phyloP scores from a whole-genome alignment of 225 moss, liverwort and hornwort genomes.

The Polytrichum formosum region DNA sequence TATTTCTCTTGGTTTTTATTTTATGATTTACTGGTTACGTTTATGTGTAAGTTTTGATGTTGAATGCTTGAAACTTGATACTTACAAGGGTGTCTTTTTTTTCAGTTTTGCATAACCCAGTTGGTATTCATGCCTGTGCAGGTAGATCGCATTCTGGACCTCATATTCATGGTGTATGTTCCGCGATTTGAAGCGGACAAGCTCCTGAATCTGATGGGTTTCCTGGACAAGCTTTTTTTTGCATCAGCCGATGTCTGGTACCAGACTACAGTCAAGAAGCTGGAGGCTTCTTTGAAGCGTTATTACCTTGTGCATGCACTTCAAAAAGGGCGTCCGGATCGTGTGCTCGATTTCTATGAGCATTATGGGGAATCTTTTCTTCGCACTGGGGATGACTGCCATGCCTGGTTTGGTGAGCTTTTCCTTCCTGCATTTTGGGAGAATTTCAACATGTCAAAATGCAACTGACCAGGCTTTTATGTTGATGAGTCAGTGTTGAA shows the following conservation, averaged over 20 bases:
- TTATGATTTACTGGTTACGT: too few relatives aligned
- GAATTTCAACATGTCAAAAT: neutral
- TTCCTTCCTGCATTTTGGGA: neutral
- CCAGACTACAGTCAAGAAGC: constrained; percentile 65
- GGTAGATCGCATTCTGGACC: constrained; percentile 87
- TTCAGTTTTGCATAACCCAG: too few relatives aligned
- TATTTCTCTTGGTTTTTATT: too few relatives aligned
- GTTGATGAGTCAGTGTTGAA: too few relatives aligned
- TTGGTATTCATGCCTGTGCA: constrained; percentile 15
- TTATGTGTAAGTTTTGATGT: too few relatives aligned
- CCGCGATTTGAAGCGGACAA: constrained; percentile 82
- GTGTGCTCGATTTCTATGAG: constrained; percentile 79
- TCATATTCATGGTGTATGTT: constrained; percentile 72
- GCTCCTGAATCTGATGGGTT: constrained; percentile 65
- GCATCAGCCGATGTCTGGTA: constrained; percentile 68
- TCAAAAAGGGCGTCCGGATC: constrained; percentile 67
- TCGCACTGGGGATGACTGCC: constrained; percentile 77
- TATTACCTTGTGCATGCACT: constrained; percentile 86
- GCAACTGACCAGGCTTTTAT: neutral
- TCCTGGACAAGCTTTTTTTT: constrained; percentile 67
- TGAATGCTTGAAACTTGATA: too few relatives aligned
- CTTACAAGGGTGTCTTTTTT: too few relatives aligned
- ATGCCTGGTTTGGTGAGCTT: constrained; percentile 78
- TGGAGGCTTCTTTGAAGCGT: constrained; percentile 76
- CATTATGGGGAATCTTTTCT: constrained; percentile 73